Base-by-base conservation (phyloP, 2,329 filamentous ascomycete genomes). In the Colletotrichum gigasporum region DNA sequence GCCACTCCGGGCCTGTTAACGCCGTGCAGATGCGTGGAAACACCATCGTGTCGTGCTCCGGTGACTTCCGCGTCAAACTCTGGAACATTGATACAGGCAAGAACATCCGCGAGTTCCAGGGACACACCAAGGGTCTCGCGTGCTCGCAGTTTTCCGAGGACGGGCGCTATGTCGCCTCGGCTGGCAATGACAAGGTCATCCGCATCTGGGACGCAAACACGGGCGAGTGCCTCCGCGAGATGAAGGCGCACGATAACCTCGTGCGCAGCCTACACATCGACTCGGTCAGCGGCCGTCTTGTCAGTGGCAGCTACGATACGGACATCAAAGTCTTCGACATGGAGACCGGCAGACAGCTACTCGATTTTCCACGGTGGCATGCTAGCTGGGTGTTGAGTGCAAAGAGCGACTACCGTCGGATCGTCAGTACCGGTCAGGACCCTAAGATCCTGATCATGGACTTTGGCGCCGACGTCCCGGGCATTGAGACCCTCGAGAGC, bases 101-200 rank as follows among this genome's bases (percentile, higher is more conserved):
- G 72, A 93, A 92, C 70, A 91, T 97, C 73, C 94, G 94, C 72
- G 94, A 97, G 76, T 97, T 99, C 74, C 82, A 86, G 5, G 93
- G 93, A 58, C 94, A 97, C 77, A 96, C 94, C 76, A 94, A 96
- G 74, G 96, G 96, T 7, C 87, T 99, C 30, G 96, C 96, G 3
- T 97, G 96, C 76, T 94, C 96, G 56, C 96, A 99, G 76, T 97
- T 98, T 77, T 95, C 91, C 39, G 93, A 97, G 71, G 95, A 99
- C 74, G 94, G 93, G n/a, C 90, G 92, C 55, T 96, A 92, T 69
- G 93, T 99, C 48, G 91, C 96, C 48, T 96, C 94, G 16, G 96
- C 96, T 9, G 96, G 96, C 45, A 99, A 97, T 73, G 96, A 98
- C 79, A 91, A 95, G 77, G 89, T 94, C 50, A 97, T 98, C 66